A percentile compares a stretch with the other conserved stretches of the same genome.
Conservation (phyloP, 345 rosid genomes). For the Salix udensis region DNA sequence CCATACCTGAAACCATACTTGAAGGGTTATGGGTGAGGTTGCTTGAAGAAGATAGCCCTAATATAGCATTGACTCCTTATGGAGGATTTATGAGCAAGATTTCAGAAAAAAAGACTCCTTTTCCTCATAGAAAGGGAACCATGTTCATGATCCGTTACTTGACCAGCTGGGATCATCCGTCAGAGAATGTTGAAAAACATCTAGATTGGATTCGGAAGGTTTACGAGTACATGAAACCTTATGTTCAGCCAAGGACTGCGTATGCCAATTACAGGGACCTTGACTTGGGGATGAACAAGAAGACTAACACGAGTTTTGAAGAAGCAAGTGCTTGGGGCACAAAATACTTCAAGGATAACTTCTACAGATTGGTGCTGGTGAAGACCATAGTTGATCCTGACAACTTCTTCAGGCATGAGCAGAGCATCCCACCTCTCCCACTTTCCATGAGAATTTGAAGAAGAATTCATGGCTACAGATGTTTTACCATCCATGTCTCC, state of each 20-base stretch:
- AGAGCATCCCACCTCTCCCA: conserved; percentile 10
- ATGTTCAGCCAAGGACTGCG: conserved; percentile 27
- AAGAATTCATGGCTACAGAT: no score
- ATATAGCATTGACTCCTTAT: conserved; percentile 58
- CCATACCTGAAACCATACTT: conserved; percentile 21
- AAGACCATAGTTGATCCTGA: conserved; percentile 17
- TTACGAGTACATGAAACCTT: conserved; percentile 27
- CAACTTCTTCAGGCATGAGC: conserved; percentile 21
- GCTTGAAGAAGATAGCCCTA: conserved; percentile 42
- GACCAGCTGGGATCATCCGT: conserved; percentile 34
- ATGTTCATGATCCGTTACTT: conserved; percentile 48
- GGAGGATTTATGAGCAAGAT: conserved; percentile 65
- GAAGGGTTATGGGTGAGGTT: conserved; percentile 33
- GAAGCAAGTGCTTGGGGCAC: conserved; percentile 11
- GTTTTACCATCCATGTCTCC: no score
- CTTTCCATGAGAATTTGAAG: no score
- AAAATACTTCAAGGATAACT: conserved; percentile 16
- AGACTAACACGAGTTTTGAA: not conserved
- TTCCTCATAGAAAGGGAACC: conserved; percentile 56
- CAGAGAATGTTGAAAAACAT: conserved; percentile 10
- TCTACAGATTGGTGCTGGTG: conserved; percentile 7
- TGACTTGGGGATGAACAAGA: conserved; percentile 13
- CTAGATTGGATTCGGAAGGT: conserved; percentile 29
- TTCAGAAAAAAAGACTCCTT: conserved; percentile 39
- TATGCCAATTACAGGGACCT: conserved; percentile 23